A percentile compares a stretch with the other conserved stretches of the same genome.
Evolutionary conservation across 352 stramenopile species (phyloP).

Genomic region (Globisporangium radiosum): DNA sequence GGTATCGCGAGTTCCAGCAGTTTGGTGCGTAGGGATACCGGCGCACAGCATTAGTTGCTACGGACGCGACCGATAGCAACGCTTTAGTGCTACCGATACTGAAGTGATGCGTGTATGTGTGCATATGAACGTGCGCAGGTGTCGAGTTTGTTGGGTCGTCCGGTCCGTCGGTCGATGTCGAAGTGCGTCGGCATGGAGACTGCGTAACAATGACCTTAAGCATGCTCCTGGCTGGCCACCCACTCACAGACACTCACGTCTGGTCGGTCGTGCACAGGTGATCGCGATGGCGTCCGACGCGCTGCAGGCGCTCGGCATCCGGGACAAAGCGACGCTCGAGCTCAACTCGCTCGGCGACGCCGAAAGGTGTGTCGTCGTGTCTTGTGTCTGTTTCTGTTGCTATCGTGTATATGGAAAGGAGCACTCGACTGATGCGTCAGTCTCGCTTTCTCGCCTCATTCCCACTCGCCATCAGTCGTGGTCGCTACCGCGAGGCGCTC

Average conservation of each 20-base stretch:
- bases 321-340: slow-evolving; percentile 55
- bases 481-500: slow-evolving; percentile 58
- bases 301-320: slow-evolving; percentile 46
- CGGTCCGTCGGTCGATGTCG: slow-evolving; percentile 68
- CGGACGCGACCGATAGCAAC: too few relatives aligned
- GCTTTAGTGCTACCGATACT: too few relatives aligned
- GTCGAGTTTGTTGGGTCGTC: slow-evolving; percentile 81
- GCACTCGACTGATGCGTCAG: too few relatives aligned
- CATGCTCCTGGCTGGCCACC: too few relatives aligned
- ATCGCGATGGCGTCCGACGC: slow-evolving; percentile 73
- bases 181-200: slow-evolving; percentile 26
- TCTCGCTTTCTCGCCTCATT: too few relatives aligned
- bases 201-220: too few relatives aligned
- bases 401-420: neutral
- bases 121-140: slow-evolving; percentile 12
- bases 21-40: slow-evolving; percentile 40
- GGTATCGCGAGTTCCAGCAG: slow-evolving; percentile 86
- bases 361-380: slow-evolving; percentile 43
- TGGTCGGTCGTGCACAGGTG: slow-evolving; percentile 25
- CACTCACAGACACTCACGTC: neutral
- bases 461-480: slow-evolving; percentile 27
- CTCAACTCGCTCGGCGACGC: slow-evolving; percentile 78
- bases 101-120: slow-evolving; percentile 1
- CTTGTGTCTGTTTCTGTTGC: neutral
- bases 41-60: too few relatives aligned